phyloP scores from a whole-genome alignment of 2,329 filamentous ascomycete species.

The Pyricularia sp. region DNA sequence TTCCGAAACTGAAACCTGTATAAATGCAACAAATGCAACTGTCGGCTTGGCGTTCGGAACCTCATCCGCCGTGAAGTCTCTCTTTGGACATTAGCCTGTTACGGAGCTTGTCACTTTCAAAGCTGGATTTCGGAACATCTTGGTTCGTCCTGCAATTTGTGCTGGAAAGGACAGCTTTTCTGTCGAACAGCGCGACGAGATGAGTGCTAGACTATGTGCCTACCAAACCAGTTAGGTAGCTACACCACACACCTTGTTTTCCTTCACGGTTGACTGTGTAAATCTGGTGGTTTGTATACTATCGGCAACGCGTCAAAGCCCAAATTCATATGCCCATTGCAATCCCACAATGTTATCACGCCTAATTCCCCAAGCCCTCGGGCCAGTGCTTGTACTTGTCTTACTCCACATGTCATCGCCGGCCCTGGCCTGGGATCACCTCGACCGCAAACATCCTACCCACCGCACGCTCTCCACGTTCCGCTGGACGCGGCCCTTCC shows the following conservation, averaged over 20 bases:
- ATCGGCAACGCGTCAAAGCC: neutral
- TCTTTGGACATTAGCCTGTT: neutral
- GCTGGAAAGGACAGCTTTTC: neutral
- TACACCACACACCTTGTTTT: neutral
- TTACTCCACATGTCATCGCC: neutral
- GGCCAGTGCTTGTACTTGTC: neutral
- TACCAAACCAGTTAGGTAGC: neutral
- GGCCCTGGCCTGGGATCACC: constrained; percentile 2
- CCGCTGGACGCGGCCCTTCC: constrained; percentile 4
- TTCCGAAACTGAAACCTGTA: neutral
- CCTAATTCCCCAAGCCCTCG: neutral
- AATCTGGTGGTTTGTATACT: neutral
- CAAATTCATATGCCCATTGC: neutral
- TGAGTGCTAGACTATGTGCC: neutral
- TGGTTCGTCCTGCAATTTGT: neutral
- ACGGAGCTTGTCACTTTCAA: neutral
- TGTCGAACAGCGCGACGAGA: neutral
- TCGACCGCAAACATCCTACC: constrained; percentile 2
- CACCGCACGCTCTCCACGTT: constrained; percentile 2
- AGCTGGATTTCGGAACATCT: neutral
- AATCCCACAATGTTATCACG: neutral
- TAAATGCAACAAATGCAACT: neutral
- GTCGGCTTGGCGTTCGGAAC: neutral
- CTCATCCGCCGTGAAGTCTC: neutral
- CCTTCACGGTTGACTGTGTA: neutral